Evolutionary conservation across 306 rosid species (phyloP), one percentile per base, ranked within the genome.

Genomic region (Crotalaria pallida): DNA sequence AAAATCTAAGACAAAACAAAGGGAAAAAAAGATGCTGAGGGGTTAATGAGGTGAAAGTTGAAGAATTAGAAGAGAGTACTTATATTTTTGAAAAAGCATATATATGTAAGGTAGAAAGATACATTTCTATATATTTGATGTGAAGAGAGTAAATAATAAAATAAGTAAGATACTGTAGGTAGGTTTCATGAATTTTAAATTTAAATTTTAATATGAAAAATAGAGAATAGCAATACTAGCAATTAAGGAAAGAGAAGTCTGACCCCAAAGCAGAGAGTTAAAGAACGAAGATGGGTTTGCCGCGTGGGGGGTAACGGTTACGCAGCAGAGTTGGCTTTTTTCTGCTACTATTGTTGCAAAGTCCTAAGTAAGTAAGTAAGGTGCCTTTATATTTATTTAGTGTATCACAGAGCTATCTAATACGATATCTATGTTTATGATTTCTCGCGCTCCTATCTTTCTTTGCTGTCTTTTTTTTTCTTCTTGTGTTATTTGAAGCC

Each of bases 261-360:
- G 81, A 49, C 52, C 70, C 52, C 70, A 55, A 70, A 75, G 85
- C 68, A 55, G 80, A 48, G 83, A 75, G 67, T 65, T 79, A 72
- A 72, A 77, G n/a, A n/a, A n/a, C n/a, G 88, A 62, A 78, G 76
- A 65, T 51, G 19, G 51, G 77, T 53, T 71, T 81, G 92, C 86
- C 91, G 85, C 94, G 94, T 88, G 97, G 79, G 84, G 69, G 63
- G 82, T 70, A 87, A 86, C 91, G 88, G 89, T 88, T 88, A 85
- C 55, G 50, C 86, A 52, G 65, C 81, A 71, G 72, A 72, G 73
- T 83, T 84, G 84, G 85, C 83, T 81, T 79, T 84, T 84, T 65
- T 38, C 44, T 38, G 44, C 79, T 80, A 83, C 43, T 51, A 61
- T 33, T 83, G 65, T 34, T 47, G 47, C 69, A 59, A 79, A 73